Evolutionary conservation across 2,329 filamentous ascomycete species (phyloP), one percentile per base, ranked within the genome.

Genomic region (Teratosphaeria epicoccoides): DNA sequence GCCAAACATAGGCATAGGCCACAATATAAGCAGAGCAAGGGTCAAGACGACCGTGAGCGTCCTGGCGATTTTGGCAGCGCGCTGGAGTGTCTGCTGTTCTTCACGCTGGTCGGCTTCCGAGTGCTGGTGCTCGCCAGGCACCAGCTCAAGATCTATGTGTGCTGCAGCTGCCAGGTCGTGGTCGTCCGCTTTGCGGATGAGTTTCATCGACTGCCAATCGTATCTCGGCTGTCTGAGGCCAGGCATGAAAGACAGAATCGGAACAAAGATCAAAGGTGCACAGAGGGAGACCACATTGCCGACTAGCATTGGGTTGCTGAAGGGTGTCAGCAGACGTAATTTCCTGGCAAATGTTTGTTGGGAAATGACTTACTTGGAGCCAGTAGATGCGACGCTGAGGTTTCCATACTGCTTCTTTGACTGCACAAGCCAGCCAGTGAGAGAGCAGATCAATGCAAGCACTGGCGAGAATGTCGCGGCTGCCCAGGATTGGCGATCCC

Each of bases 1-100:
- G 10, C 88, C 89, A 64, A 93, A 95, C 81, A 95, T 83, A 1
- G 89, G 89, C 78, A 95, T 91, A 0, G 90, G 89, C 88, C 89
- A 95, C 14, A 95, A 77, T 1, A 95, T 76, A 0, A 95, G 73
- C 51, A 95, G 74, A 0, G 81, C 76, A 0, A 95, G 55, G 6
- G 87, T 86, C 72, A 88, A 74, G 57, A 77, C 67, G 9, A 81
- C 72, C 0, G 83, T 87, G 55, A 81, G 66, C 26, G 70, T 72
- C 48, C 78, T 73, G 0, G 80, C 78, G 61, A 80, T 78, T 51
- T 70, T 70, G 17, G 73, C 69, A 1, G 73, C 69, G 25, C 69
- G 70, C 48, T 64, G 57, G 1, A 76, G 67, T 47, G 72, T 68
- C 37, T 63, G 63, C 56, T 73, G 68, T 55, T 76, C 73, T 22